Evolutionary conservation across 108 stramenopile species (phyloP), one percentile per base, ranked within the genome.

Genomic region (Fistulifera solaris): DNA sequence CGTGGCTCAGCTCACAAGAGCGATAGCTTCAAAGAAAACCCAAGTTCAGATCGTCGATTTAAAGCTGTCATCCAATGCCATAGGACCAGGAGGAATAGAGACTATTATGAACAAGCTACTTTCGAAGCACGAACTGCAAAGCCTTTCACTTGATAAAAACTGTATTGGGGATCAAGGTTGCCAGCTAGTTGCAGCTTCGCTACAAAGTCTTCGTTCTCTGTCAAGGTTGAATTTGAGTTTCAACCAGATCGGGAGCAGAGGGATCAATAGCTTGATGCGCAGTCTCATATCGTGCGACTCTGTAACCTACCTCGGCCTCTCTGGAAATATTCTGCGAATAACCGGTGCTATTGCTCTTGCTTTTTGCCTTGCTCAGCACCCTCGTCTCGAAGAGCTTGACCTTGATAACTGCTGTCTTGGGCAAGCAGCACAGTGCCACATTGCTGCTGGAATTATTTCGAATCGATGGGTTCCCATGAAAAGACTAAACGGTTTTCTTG

Each of bases 391-490:
- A 55, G 71, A 74, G 27, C 72, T 89, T 12, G 80, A 87, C 50
- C 59, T 88, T 1, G 80, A 87, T 62, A 89, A 93, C 55, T 93
- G 91, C 63, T 85, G 91, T 54, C 65, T 89, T 11, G 86, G 81
- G 51, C 85, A 93, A 71, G 84, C 81, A 22, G 82, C 84, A 12
- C 90, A 93, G 54, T 93, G 90, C 58, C 85, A 93, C 54, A 81
- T 93, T 10, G 77, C 79, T 4, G 84, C 90, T 15, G 90, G 90
- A 21, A 83, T 88, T 13, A 85, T 87, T 41, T 86, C 84, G 23
- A 93, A 93, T 65, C 63, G 90, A 24, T 88, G 86, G 86, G 90
- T 93, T 16, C 86, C 86, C 2, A 88, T 93, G 84, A 85, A 85
- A 53, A 40, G 74, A 45, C 61, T 93, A 54, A 73, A 71, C 58